Evolutionary conservation across 768 basidiomycete genomes (phyloP).

Genomic region (Pulveroboletus sp.): DNA sequence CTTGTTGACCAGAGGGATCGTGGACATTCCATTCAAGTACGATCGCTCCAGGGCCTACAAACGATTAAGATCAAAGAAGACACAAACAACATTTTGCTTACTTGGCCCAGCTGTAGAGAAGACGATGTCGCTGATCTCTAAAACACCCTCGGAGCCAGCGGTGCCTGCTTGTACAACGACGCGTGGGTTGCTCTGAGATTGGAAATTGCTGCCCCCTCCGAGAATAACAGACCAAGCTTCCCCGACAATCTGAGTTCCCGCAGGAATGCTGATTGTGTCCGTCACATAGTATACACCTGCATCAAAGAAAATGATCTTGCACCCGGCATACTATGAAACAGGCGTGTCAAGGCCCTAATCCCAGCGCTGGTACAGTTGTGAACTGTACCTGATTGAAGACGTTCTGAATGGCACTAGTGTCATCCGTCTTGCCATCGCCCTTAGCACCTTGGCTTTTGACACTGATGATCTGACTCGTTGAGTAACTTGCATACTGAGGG

Average conservation of each 20-base stretch:
- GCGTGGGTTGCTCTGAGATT: constrained; percentile 36
- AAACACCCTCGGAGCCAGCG: constrained; percentile 42
- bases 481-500: constrained; percentile 65
- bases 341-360: neutral
- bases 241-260: constrained; percentile 46
- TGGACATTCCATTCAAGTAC: constrained; percentile 59
- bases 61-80: neutral
- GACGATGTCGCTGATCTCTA: constrained; percentile 65
- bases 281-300: constrained; percentile 54
- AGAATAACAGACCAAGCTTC: constrained; percentile 51
- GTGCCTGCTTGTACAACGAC: constrained; percentile 46
- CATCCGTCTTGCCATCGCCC: constrained; percentile 75
- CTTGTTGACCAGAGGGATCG: constrained; percentile 50
- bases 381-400: constrained; percentile 50
- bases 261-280: constrained; percentile 46
- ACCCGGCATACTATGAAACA: constrained; percentile 52
- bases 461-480: constrained; percentile 62
- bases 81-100: constrained; percentile 1
- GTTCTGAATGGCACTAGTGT: constrained; percentile 62
- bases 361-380: too few relatives aligned
- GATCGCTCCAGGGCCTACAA: constrained; percentile 42
- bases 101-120: constrained; percentile 55
- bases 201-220: constrained; percentile 43
- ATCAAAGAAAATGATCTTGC: constrained; percentile 82
- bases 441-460: constrained; percentile 67